Evolutionary conservation across 306 rosid species (phyloP), one percentile per base, ranked within the genome.

Genomic region (Quercus aquifolioides): DNA sequence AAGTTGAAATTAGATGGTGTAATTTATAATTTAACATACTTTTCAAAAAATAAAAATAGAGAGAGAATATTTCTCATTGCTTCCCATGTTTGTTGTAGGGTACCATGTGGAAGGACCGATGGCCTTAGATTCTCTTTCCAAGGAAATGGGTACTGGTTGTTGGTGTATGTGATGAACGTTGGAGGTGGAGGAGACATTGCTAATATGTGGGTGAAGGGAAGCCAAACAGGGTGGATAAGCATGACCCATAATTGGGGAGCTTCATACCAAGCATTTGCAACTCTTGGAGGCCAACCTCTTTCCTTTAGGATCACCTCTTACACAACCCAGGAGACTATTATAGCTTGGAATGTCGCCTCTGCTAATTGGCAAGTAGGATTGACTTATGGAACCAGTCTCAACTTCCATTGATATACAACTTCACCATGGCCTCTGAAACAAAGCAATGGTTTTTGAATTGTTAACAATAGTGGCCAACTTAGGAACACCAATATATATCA

Each of bases 221-320:
- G 88, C 85, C 85, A 78, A 81, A 89, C 91, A 1, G 91, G 90
- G 12, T 95, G 98, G 99, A 89, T 90, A 9, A 76, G 78, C 6
- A 95, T 95, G 99, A 95, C 94, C 85, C 99, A 95, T 38, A 95
- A 95, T 30, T 95, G 98, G 98, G 99, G 99, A 14, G 98, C 99
- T 41, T 95, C 99, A 0, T 95, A 92, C 72, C 97, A 95, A 72
- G 97, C 98, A 6, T 92, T 95, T 84, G 85, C 98, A 43, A 73
- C 92, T 4, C 83, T 94, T 0, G 84, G 74, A n/a, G 96, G 89
- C 19, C 99, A 94, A 89, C 0, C 90, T 71, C 94, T 95, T 54
- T 95, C 98, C 74, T 95, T 91, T 71, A 91, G 71, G 62, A 23
- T 91, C 54, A 94, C 95, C 75, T 91, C 97, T 18, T 91, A 86